Evolutionary conservation across 257 asterid species (phyloP).

Genomic region (Solanum chmielewskii): DNA sequence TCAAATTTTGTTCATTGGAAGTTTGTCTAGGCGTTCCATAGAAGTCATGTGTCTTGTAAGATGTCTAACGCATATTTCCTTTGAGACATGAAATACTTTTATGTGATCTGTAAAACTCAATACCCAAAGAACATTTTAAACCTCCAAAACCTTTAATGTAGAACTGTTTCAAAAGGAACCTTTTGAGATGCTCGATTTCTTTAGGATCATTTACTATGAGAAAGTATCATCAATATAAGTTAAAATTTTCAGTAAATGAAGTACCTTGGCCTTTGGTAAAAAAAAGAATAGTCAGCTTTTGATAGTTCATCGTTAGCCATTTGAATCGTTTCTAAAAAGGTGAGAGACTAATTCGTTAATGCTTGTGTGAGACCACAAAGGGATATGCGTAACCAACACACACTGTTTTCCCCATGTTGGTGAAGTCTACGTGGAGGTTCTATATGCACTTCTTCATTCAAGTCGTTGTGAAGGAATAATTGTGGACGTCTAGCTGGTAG

Average conservation of each 20-base stretch:
- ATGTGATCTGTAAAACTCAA: neutral
- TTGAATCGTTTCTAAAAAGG: neutral
- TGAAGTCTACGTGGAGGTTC: neutral
- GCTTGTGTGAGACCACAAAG: neutral
- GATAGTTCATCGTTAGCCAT: neutral
- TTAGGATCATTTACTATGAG: neutral
- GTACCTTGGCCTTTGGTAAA: neutral
- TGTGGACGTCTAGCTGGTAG: neutral
- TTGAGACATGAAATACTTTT: neutral
- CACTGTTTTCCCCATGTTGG: neutral
- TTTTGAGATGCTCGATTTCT: neutral
- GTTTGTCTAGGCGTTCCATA: no score
- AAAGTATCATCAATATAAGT: neutral
- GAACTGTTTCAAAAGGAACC: neutral
- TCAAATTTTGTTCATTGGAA: no score
- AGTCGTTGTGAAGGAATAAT: neutral
- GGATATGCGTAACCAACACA: neutral
- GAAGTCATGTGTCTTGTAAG: neutral
- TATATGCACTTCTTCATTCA: conserved; percentile 1
- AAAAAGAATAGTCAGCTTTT: conserved; percentile 1
- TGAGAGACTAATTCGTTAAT: neutral
- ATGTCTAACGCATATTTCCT: neutral
- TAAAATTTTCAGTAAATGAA: neutral
- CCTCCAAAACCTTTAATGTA: neutral
- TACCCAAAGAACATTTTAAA: neutral